Base-by-base conservation (phyloP, 345 rosid genomes). In the Bruguiera sexangula region DNA sequence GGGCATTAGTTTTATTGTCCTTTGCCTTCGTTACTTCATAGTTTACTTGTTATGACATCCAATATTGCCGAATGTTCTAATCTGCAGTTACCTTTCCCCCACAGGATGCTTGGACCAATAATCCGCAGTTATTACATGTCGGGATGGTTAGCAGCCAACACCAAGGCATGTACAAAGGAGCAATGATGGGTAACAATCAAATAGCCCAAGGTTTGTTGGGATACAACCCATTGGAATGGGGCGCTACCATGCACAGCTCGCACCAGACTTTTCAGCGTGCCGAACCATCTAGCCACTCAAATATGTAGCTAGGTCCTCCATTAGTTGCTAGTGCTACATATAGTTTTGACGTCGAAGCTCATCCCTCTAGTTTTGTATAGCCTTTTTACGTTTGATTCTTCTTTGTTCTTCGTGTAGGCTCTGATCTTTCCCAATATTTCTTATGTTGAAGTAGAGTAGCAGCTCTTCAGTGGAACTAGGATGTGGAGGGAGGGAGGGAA, bases 101-200 rank as follows among this genome's bases (percentile, higher is more conserved):
- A 36, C 79, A 82, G 86, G 79, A 71, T 56, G 53, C 53, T 0
- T 77, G 81, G 75, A 68, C 60, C 31, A 46, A 63, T 48, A 7
- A 59, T 48, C 20, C 22, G 26, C 69, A 63, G 70, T 72, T 70
- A 68, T 62, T 36, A 51, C 57, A 46, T 24, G 52, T 60, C 46
- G 68, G 78, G 74, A 64, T 69, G 24, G 66, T 9, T 60, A 15
- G 76, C 69, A 39, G 48, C 48, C 48, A 39, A 39, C 53, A 50
- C 71, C 75, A 56, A 64, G 80, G 71, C 21, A 36, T 60, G 39
- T 59, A 39, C 62, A 66, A 32, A 50, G 62, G 69, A 66, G 39
- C 58, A 3, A 55, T 43, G 27, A 32, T 7, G 10, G 74, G 54
- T n/a, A 72, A 63, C 60, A 60, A 62, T 22, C 69, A 64, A 29